Percentiles rank a stretch among this genome's conserved stretches.
Conservation (phyloP, 2,329 filamentous ascomycete genomes). For the Diplodia corticola region DNA sequence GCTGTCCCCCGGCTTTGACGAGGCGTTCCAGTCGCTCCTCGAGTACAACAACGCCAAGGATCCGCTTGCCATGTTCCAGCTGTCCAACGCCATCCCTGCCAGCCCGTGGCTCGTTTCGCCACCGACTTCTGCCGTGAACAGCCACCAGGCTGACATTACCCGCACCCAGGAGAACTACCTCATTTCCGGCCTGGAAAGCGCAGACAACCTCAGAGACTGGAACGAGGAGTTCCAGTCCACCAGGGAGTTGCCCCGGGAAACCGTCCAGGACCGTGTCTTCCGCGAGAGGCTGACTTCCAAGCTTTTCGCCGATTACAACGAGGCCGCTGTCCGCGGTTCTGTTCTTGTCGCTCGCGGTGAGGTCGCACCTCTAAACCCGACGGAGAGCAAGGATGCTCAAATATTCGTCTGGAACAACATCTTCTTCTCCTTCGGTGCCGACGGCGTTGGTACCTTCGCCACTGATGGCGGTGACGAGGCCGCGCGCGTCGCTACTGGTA, state of each 20-base stretch:
- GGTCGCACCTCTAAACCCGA: slow-evolving; percentile 90
- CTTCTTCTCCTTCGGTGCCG: slow-evolving; percentile 97
- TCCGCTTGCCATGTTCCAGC: slow-evolving; percentile 88
- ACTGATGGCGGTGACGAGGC: slow-evolving; percentile 96
- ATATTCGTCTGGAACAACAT: slow-evolving; percentile 99
- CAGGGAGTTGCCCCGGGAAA: slow-evolving; percentile 88
- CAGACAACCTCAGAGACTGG: slow-evolving; percentile 94
- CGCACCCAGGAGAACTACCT: slow-evolving; percentile 91
- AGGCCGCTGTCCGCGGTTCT: slow-evolving; percentile 88
- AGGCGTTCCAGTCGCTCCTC: slow-evolving; percentile 74
- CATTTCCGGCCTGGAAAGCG: slow-evolving; percentile 86
- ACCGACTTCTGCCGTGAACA: slow-evolving; percentile 61
- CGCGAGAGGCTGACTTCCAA: slow-evolving; percentile 91
- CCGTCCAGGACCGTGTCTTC: slow-evolving; percentile 93
- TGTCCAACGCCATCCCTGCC: slow-evolving; percentile 89
- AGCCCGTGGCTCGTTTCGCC: slow-evolving; percentile 87
- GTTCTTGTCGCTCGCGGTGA: slow-evolving; percentile 91
- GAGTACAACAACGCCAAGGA: slow-evolving; percentile 84
- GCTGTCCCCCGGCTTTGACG: slow-evolving; percentile 79
- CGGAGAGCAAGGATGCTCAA: slow-evolving; percentile 86
- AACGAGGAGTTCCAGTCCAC: slow-evolving; percentile 99
- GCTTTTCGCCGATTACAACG: slow-evolving; percentile 95
- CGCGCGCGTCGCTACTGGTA: slow-evolving; percentile 90
- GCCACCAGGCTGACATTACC: slow-evolving; percentile 80
- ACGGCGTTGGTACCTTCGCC: slow-evolving; percentile 95